Evolutionary conservation across 176 grass and related monocot genomes (phyloP).

Genomic region (Oryza rufipogon): DNA sequence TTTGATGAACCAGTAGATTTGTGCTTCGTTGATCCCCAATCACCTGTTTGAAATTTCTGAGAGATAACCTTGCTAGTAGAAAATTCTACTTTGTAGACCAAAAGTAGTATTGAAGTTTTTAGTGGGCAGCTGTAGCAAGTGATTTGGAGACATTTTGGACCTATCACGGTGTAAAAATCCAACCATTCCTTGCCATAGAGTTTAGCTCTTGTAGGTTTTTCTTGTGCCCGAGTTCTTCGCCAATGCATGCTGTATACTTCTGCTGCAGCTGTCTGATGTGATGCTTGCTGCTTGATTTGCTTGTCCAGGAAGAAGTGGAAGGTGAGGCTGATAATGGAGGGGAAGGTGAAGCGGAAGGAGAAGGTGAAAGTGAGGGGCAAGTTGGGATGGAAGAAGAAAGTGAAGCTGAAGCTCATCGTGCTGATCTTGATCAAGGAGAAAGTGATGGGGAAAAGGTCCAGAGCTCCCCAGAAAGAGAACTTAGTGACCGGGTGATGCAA

Average conservation of each 20-base stretch:
- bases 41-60: constrained; percentile 1
- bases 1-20: constrained; percentile 4
- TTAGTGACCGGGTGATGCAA: constrained; percentile 61
- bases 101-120: background rate
- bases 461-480: constrained; percentile 78
- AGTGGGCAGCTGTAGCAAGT: background rate
- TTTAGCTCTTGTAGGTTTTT: constrained; percentile 16
- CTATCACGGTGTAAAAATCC: constrained; percentile 15
- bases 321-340: constrained; percentile 75
- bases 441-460: constrained; percentile 75
- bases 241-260: background rate
- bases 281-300: constrained; percentile 28
- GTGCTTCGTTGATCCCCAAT: constrained; percentile 3
- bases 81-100: background rate
- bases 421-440: constrained; percentile 65
- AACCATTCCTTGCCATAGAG: background rate
- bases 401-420: constrained; percentile 72
- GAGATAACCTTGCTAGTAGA: background rate
- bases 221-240: constrained; percentile 21
- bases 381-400: constrained; percentile 87
- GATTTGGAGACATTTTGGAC: constrained; percentile 1
- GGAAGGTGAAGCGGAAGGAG: constrained; percentile 64
- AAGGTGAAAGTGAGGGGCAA: constrained; percentile 83
- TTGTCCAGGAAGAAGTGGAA: constrained; percentile 78
- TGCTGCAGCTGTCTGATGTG: background rate